Evolutionary conservation across 345 rosid genomes (phyloP).

Genomic region (Hibiscus syriacus): DNA sequence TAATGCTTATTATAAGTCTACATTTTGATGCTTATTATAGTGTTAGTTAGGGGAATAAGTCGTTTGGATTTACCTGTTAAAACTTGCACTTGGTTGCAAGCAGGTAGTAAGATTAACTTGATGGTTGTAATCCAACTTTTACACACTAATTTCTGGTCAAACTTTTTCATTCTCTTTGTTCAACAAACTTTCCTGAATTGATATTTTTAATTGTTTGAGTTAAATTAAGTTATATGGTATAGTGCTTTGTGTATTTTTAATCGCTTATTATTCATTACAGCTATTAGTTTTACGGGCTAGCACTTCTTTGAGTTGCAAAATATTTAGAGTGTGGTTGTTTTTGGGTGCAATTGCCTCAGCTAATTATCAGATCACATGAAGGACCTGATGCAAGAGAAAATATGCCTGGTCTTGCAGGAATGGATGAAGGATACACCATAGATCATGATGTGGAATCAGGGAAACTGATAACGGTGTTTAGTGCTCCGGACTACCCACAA

Average conservation of each 20-base stretch:
- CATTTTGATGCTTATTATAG: not conserved
- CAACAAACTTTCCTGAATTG: not conserved
- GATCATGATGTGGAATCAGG: conserved; percentile 86
- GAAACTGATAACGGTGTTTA: conserved; percentile 77
- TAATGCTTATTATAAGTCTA: not conserved
- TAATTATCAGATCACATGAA: conserved; percentile 97
- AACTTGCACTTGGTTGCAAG: not conserved
- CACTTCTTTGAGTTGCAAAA: conserved; percentile 14
- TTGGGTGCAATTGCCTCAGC: conserved; percentile 39
- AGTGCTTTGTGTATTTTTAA: not conserved
- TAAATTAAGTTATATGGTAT: not conserved
- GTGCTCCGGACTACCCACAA: conserved; percentile 95
- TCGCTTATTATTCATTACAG: not conserved
- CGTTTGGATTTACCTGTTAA: not conserved
- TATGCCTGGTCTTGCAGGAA: conserved; percentile 66
- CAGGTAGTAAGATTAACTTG: not conserved
- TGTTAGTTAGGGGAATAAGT: not conserved
- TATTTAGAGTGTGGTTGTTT: conserved; percentile 14
- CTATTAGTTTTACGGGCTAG: not conserved
- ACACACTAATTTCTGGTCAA: not conserved
- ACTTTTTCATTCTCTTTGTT: not conserved
- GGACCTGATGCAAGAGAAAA: conserved; percentile 99
- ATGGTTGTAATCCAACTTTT: not conserved
- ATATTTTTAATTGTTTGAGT: not conserved
- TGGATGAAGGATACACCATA: conserved; percentile 85